Evolutionary conservation across 2,329 filamentous ascomycete species (phyloP).

Genomic region (Fonsecaea pugnacius): DNA sequence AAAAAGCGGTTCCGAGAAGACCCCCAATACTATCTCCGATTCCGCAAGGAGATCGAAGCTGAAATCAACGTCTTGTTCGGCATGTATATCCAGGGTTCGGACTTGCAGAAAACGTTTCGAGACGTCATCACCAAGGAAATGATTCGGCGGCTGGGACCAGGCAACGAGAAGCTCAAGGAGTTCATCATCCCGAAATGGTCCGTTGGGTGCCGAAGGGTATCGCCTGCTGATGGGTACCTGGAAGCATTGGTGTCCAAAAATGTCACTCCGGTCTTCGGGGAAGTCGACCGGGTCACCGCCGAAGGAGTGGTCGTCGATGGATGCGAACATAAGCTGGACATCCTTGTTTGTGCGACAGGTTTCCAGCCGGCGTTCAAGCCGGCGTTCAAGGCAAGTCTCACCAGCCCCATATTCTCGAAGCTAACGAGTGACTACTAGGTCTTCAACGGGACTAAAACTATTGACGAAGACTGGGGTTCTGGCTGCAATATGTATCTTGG

Average conservation of each 20-base stretch:
- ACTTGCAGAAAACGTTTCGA: conserved; percentile 6
- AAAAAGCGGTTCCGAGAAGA: conserved; percentile 33
- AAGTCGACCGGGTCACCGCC: conserved; percentile 32
- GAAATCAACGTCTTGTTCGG: conserved; percentile 38
- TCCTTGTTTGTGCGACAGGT: conserved; percentile 46
- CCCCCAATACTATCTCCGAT: conserved; percentile 37
- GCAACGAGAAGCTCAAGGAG: conserved; percentile 30
- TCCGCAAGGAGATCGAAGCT: conserved; percentile 40
- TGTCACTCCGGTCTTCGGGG: conserved; percentile 32
- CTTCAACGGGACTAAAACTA: conserved; percentile 14
- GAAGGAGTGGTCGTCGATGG: conserved; percentile 42
- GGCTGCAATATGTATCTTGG: conserved; percentile 17
- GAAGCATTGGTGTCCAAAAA: conserved; percentile 38
- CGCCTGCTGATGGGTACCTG: conserved; percentile 36
- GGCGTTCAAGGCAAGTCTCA: conserved; percentile 33
- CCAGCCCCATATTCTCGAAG: neutral
- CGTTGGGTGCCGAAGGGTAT: conserved; percentile 36
- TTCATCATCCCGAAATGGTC: conserved; percentile 37
- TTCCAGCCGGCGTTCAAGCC: conserved; percentile 44
- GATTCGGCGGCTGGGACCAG: conserved; percentile 29
- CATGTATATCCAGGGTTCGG: conserved; percentile 19
- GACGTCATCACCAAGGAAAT: conserved; percentile 30
- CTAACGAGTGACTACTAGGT: conserved; percentile 38
- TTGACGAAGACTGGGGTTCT: conserved; percentile 15
- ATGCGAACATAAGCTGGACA: conserved; percentile 40